Evolutionary conservation across 2,329 filamentous ascomycete species (phyloP).

Genomic region (Cercospora janseana): DNA sequence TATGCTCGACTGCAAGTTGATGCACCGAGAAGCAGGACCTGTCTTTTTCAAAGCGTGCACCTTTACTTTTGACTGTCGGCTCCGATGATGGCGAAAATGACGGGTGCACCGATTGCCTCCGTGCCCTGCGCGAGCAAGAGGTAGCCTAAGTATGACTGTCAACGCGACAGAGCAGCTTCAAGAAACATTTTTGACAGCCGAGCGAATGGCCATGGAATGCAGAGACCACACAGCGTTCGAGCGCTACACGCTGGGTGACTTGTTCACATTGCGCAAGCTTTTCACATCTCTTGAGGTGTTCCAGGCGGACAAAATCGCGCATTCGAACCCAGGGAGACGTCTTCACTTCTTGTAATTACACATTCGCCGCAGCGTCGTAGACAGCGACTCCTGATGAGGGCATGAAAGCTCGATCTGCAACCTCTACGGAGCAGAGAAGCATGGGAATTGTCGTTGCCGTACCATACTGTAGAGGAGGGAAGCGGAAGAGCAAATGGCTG

Average conservation of each 20-base stretch:
- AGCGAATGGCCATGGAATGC: neutral
- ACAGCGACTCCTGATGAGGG: no score
- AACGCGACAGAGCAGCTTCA: neutral
- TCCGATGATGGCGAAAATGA: no score
- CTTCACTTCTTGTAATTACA: neutral
- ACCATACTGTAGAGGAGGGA: no score
- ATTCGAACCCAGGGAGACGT: no score
- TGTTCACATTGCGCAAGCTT: slow-evolving; percentile 10
- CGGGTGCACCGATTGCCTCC: slow-evolving; percentile 2
- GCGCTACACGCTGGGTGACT: slow-evolving; percentile 11
- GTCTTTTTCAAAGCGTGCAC: slow-evolving; percentile 13
- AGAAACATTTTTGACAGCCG: neutral
- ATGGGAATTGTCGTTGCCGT: neutral
- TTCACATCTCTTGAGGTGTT: slow-evolving; percentile 1
- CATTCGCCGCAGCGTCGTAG: no score
- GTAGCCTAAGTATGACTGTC: neutral
- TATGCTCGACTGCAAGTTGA: slow-evolving; percentile 6
- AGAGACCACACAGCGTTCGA: slow-evolving; percentile 10
- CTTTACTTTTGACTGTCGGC: slow-evolving; percentile 10
- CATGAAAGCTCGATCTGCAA: no score
- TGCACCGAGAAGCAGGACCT: slow-evolving; percentile 4
- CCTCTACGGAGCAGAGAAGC: no score
- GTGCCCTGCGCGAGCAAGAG: slow-evolving; percentile 6
- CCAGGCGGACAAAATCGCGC: no score
- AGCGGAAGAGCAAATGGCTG: neutral